Base-by-base conservation (phyloP, 1,284 basidiomycete species). In the Neotropicomus parvogracilis region DNA sequence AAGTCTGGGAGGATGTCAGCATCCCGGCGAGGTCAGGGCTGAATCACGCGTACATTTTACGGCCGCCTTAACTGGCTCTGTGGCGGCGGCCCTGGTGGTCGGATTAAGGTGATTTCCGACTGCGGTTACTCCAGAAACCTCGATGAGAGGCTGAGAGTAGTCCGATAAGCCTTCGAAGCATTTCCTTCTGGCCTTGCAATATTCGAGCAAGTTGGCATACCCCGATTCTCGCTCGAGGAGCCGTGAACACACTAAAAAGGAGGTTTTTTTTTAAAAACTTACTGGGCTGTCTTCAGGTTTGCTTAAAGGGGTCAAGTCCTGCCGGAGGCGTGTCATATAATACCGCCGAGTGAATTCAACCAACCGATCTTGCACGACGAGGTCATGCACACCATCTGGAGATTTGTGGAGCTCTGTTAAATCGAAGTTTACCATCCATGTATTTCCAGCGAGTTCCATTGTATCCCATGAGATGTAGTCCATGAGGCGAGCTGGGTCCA, bases 271-370 rank as follows among this genome's bases (percentile, higher is more conserved):
- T 44, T 46, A 43, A 43, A 27, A 40, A 75, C 81, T 58, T 62
- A 87, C 87, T 29, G 70, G 68, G 51, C 80, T 82, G 60, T 86
- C 83, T 21, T 64, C 68, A 6, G 81, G 81, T 58, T 80, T 83
- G 60, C 84, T 88, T 44, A 85, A 63, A 26, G 88, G 88, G 6
- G 73, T 83, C 58, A 91, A 60, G 64, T 91, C 88, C 20, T 62
- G 66, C 46, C 88, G 72, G 31, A 89, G 60, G 40, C 62, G 68
- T 24, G 78, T 62, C 26, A 77, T 75, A 56, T 75, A 76, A 62
- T 82, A 86, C 46, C 83, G 73, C 54, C 83, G 72, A 2, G 86
- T 89, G 58, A 84, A 88, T 62, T 91, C 88, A n/a, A 80, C 76
- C 68, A 74, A 75, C 48, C 86, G 73, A 59, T 90, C 88, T 63